These are phyloP conservation scores for Fusarium foetens DNA, from an alignment of 2,329 filamentous ascomycete species.

Conservation along the genomic window DNA sequence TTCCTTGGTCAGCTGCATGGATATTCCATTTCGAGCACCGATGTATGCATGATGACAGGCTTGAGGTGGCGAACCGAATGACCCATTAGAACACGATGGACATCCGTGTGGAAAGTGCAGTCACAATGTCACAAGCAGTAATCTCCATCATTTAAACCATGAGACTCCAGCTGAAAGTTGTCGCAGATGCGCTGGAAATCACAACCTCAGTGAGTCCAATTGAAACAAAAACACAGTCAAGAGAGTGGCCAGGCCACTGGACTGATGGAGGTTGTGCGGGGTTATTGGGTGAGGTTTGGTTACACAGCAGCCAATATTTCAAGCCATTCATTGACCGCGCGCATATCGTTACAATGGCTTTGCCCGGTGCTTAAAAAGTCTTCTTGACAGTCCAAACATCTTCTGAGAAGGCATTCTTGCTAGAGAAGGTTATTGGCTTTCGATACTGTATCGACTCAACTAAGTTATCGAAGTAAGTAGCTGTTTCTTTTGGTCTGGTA, in stretches of 20 bases:
- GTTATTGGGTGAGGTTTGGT: neutral
- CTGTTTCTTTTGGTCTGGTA: neutral
- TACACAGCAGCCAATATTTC: neutral
- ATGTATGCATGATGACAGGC: neutral
- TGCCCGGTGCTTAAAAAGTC: rapidly evolving
- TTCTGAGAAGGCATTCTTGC: neutral
- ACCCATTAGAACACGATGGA: rapidly evolving
- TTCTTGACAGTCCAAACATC: neutral
- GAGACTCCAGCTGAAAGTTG: rapidly evolving
- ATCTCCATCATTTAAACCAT: neutral
- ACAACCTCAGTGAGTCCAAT: neutral
- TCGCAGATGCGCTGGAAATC: no score
- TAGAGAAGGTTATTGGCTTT: neutral
- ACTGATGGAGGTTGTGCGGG: rapidly evolving
- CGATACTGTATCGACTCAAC: neutral
- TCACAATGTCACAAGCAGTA: neutral
- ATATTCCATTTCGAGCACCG: rapidly evolving
- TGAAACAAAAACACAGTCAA: neutral
- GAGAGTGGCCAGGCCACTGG: neutral
- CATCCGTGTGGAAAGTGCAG: rapidly evolving
- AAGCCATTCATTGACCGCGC: neutral
- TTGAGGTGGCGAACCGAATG: neutral
- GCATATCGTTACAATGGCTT: neutral
- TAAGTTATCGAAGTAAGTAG: neutral
- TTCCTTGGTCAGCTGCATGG: neutral